These are phyloP conservation scores for Thalassia testudinum DNA, from an alignment of 116 monocot species.

Conservation along the genomic window DNA sequence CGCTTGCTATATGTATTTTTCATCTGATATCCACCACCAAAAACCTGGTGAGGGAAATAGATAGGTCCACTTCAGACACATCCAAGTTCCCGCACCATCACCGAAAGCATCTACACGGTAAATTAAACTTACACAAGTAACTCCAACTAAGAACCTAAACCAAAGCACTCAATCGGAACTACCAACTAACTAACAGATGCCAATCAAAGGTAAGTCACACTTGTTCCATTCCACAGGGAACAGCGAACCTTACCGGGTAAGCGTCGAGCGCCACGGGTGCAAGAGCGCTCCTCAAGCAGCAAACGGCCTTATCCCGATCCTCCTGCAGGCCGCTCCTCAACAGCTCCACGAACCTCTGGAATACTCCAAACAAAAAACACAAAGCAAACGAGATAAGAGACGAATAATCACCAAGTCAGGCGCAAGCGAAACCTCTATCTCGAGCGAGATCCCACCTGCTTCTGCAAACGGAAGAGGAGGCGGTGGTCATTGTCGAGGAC, in stretches of 20 bases:
- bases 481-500: constrained; percentile 69
- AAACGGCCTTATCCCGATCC: constrained; percentile 52
- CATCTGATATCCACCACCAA: too few species aligned
- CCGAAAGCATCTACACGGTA: too few species aligned
- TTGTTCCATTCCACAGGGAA: neutral
- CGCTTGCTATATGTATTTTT: too few species aligned
- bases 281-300: constrained; percentile 48
- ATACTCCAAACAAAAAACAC: neutral
- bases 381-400: neutral
- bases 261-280: constrained; percentile 97
- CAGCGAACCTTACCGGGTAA: constrained; percentile 50
- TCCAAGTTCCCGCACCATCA: too few species aligned
- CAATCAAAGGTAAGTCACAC: too few species aligned
- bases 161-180: too few species aligned
- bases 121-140: too few species aligned
- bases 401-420: neutral
- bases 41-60: too few species aligned
- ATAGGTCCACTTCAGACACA: too few species aligned
- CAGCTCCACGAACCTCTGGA: constrained; percentile 91
- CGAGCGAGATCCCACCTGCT: constrained; percentile 35
- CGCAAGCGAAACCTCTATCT: neutral
- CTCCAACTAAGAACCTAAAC: too few species aligned
- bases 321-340: constrained; percentile 58
- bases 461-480: constrained; percentile 83
- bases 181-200: too few species aligned